Conservation (phyloP, 2,329 filamentous ascomycete species). For the Aspergillus sp. region DNA sequence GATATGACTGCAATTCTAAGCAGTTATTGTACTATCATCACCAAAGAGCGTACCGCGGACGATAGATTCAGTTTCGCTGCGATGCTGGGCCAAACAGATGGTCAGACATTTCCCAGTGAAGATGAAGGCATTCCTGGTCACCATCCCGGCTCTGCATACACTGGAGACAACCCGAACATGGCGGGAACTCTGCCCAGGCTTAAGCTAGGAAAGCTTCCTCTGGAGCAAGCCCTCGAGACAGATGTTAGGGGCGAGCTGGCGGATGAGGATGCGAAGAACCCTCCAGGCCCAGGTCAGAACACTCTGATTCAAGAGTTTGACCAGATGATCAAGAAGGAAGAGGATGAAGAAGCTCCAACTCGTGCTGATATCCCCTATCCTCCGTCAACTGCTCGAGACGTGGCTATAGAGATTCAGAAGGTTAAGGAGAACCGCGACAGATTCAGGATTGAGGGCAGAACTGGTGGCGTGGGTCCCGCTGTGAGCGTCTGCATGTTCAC, state of each 20-base stretch:
- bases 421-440: constrained; percentile 90
- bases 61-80: constrained; percentile 62
- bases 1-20: constrained; percentile 75
- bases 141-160: constrained; percentile 64
- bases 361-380: constrained; percentile 82
- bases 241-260: constrained; percentile 86
- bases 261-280: constrained; percentile 78
- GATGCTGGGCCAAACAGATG: constrained; percentile 57
- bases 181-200: constrained; percentile 63
- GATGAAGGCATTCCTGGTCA: constrained; percentile 71
- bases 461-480: constrained; percentile 77
- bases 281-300: constrained; percentile 68
- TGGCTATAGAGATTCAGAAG: constrained; percentile 91
- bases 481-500: constrained; percentile 97
- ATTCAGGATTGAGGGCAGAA: constrained; percentile 82
- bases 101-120: constrained; percentile 62
- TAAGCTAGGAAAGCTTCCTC: constrained; percentile 76
- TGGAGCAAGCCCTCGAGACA: constrained; percentile 78
- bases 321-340: constrained; percentile 82
- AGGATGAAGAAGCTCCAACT: constrained; percentile 77
- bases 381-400: constrained; percentile 82
- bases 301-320: constrained; percentile 86
- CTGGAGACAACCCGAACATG: constrained; percentile 57
- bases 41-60: constrained; percentile 59
- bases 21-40: constrained; percentile 60